Base-by-base conservation (phyloP, 768 basidiomycete genomes). In the Asterophora parasitica region DNA sequence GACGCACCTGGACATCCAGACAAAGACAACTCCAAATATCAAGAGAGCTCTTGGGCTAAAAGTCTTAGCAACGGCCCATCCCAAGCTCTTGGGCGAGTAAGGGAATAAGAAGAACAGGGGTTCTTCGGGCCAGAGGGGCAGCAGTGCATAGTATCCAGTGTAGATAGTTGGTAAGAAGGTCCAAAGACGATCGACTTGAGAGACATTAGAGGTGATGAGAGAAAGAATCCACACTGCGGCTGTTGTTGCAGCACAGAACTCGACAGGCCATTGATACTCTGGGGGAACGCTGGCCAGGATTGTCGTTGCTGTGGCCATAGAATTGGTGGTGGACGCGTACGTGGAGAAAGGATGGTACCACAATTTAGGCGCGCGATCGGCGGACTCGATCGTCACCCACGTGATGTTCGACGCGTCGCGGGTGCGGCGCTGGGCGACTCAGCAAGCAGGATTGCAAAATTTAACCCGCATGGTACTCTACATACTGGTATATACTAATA, bases 121-220 rank as follows among this genome's bases (percentile, higher is more conserved):
- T n/a, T 58, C 46, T 44, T 62, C 58, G 3, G 76, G 77, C 58
- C 75, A 72, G 6, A 85, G 65, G 0, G 90, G 92, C 2, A 87
- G 65, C 23, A 96, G 69, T 0, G 92, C 85, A 61, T 81, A 92
- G 61, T 90, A 90, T 1, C 83, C 81, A 0, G 84, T 80, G 65
- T 94, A 95, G 15, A 94, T 73, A 6, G 85, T 75, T 0, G 94
- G 93, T 30, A 89, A 57, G 63, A 92, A 81, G 0, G 88, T 81
- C 82, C 82, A 84, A 20, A 92, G 60, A 23, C 89, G 80, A 68
- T 97, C 92, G 19, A 94, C 91, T 61, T 92, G 89, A 1, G 86
- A 89, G 40, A 88, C 85, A 57, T 94, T 93, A 34, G 77, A 75
- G 0, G 88, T 91, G 31, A 87, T 38, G 17, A 90, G 42, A 6